Percentiles rank a stretch among this genome's conserved stretches.
Evolutionary conservation across 2,329 filamentous ascomycete species (phyloP).

Genomic region (Simplicillium sp.): DNA sequence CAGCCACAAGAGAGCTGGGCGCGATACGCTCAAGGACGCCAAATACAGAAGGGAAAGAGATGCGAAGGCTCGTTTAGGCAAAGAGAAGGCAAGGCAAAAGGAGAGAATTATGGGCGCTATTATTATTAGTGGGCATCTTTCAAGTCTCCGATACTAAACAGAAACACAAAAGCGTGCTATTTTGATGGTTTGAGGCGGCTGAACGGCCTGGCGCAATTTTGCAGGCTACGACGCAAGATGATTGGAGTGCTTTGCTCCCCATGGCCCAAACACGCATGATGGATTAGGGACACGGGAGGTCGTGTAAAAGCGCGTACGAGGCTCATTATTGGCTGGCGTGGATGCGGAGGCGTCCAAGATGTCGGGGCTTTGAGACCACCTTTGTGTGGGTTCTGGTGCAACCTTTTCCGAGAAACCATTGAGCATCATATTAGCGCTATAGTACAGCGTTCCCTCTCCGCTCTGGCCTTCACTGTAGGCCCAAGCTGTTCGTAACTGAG

Average conservation of each 20-base stretch:
- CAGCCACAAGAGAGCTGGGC: no score
- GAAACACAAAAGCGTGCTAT: background rate
- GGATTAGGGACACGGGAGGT: background rate
- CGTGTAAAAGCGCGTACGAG: conserved; percentile 2
- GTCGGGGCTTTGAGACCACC: no score
- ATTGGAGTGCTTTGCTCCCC: background rate
- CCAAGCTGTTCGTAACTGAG: no score
- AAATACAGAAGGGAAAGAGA: no score
- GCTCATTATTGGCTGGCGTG: background rate
- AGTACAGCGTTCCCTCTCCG: no score
- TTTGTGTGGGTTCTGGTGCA: no score
- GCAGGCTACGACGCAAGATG: background rate
- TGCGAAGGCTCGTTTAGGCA: background rate
- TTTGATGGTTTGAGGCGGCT: no score
- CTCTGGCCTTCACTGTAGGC: no score
- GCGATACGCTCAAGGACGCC: no score
- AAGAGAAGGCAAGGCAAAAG: background rate
- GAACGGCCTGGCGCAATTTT: no score
- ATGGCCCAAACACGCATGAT: background rate
- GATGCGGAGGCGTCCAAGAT: background rate
- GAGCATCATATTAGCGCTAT: no score
- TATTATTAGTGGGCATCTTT: background rate
- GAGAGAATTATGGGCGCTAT: background rate
- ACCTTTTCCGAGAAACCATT: no score
- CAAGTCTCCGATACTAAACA: background rate